Evolutionary conservation across 2,329 filamentous ascomycete genomes (phyloP), one percentile per base, ranked within the genome.

Genomic region (Fusarium sp.): DNA sequence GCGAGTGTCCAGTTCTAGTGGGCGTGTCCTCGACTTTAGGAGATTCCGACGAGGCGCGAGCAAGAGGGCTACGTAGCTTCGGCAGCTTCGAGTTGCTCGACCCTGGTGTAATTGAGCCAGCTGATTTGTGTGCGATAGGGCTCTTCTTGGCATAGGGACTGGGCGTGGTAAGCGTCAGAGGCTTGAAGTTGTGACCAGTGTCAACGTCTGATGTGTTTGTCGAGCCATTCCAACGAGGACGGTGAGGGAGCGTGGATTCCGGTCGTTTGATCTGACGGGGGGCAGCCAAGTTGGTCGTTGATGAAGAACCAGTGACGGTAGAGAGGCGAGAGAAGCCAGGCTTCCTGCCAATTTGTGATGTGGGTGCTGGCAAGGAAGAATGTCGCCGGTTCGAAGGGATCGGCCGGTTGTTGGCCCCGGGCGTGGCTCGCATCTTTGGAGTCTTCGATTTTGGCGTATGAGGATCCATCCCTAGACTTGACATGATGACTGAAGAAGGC

Each of bases 181-280:
- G 89, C 75, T 90, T 92, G 82, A 91, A 92, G 79, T 90, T 90
- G 80, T 93, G 91, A 29, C 91, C 91, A n/a, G 89, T 88, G 35
- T 92, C 87, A n/a, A 91, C 84, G 69, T 91, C 88, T 8, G 84
- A 83, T 6, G 89, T 88, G 76, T 92, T 94, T 7, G 91, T 89
- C 33, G 91, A 93, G 12, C 78, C 79, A 78, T 92, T 96, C 94
- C 94, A 96, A 66, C 91, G 88, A 5, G 94, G 94, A 59, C 92
- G 90, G 65, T 88, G 85, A 66, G 88, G 80, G 36, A 86, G 74
- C 12, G 85, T 85, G 2, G 86, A 83, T 42, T 84, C 79, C 64
- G 88, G 84, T 59, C 87, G 84, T 63, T 86, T 80, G 57, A 84
- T 77, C 64, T 77, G 80, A 63, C 76, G 78, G 76, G 65, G 85